Conservation (phyloP, 257 asterid genomes). For the Plectranthus barbatus region DNA sequence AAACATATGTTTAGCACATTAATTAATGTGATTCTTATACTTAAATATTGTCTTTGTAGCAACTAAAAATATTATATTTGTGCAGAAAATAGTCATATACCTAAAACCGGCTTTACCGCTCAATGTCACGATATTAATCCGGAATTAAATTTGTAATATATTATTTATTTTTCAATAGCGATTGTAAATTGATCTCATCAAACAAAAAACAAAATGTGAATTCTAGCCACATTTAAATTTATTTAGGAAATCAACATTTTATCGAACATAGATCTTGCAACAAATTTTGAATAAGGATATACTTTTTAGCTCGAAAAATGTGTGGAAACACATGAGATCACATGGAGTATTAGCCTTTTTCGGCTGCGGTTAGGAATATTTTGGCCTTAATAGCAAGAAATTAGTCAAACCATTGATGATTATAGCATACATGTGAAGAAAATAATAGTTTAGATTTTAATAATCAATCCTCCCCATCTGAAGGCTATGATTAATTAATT, state of each 20-base stretch:
- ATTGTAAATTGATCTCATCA: too few species aligned
- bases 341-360: constrained; percentile 41
- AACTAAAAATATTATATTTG: too few species aligned
- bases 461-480: constrained; percentile 19
- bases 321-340: constrained; percentile 65
- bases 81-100: too few species aligned
- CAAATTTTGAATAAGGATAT: neutral
- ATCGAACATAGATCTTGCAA: constrained; percentile 12
- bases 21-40: neutral
- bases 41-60: neutral
- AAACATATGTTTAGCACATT: neutral
- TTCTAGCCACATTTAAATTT: too few species aligned
- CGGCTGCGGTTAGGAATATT: constrained; percentile 15
- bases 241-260: neutral
- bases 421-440: constrained; percentile 45
- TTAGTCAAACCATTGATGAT: constrained; percentile 31
- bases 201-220: too few species aligned
- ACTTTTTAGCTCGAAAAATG: neutral
- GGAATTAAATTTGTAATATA: too few species aligned
- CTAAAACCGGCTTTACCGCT: too few species aligned
- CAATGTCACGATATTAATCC: too few species aligned
- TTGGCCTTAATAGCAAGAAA: constrained; percentile 19
- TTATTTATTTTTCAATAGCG: too few species aligned
- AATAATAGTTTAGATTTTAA: constrained; percentile 6
- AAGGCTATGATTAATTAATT: constrained; percentile 12